These are phyloP conservation scores for Kazachstania viticola DNA, from an alignment of 805 yeast genomes.

Conservation along the genomic window DNA sequence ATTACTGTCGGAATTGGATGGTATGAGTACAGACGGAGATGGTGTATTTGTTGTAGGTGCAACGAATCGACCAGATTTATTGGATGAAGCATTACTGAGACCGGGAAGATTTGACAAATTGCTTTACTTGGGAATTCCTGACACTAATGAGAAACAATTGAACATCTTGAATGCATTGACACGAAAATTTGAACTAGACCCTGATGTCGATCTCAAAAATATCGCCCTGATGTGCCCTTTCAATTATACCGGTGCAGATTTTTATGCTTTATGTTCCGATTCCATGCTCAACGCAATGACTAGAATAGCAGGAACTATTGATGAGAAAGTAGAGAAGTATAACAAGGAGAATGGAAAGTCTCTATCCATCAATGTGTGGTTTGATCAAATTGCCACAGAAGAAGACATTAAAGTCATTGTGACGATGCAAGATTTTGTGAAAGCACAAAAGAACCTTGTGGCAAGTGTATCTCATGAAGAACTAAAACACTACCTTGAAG, in stretches of 20 bases:
- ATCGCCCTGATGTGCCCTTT: conserved; percentile 69
- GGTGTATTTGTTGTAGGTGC: conserved; percentile 99
- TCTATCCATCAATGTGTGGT: conserved; percentile 77
- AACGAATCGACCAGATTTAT: conserved; percentile 87
- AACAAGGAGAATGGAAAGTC: conserved; percentile 35
- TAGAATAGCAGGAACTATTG: conserved; percentile 69
- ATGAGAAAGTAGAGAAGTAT: conserved; percentile 43
- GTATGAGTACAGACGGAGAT: conserved; percentile 73
- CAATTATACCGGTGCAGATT: conserved; percentile 96
- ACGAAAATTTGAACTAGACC: conserved; percentile 57
- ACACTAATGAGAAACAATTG: conserved; percentile 78
- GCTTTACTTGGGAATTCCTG: conserved; percentile 87
- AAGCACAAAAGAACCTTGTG: conserved; percentile 56
- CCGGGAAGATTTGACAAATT: conserved; percentile 94
- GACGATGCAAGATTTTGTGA: conserved; percentile 59
- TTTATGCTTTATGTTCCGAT: conserved; percentile 91
- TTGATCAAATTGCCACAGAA: conserved; percentile 62
- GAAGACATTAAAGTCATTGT: conserved; percentile 64
- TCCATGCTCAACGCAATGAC: conserved; percentile 96
- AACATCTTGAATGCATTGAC: conserved; percentile 83
- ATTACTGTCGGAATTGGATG: conserved; percentile 86
- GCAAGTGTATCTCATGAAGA: conserved; percentile 89
- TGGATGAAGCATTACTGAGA: conserved; percentile 87
- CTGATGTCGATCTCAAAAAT: conserved; percentile 43
- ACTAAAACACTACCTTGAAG: conserved; percentile 63